phyloP scores from a whole-genome alignment of 164 flowering plant genomes.

The Piper betle region DNA sequence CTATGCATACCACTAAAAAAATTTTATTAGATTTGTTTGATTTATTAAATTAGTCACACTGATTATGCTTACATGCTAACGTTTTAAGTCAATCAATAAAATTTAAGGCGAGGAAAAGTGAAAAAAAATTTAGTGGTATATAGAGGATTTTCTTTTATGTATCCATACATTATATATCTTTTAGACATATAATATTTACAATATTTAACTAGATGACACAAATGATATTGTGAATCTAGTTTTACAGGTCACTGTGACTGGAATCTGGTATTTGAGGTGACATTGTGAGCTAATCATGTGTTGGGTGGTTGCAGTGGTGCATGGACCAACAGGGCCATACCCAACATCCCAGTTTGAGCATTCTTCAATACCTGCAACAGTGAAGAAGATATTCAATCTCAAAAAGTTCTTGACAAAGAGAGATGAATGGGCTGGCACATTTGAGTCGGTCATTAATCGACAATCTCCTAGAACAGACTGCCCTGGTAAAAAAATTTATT shows the following conservation, averaged over 20 bases:
- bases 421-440: constrained; percentile 89
- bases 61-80: no score
- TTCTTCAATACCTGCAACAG: constrained; percentile 82
- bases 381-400: constrained; percentile 66
- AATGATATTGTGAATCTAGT: neutral
- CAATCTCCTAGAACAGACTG: constrained; percentile 64
- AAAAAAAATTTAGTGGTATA: no score
- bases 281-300: neutral
- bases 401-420: constrained; percentile 64
- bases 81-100: no score
- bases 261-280: neutral
- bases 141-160: no score
- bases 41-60: neutral
- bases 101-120: no score
- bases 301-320: constrained; percentile 43
- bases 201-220: neutral
- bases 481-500: constrained; percentile 39
- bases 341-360: constrained; percentile 71
- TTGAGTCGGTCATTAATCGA: constrained; percentile 43
- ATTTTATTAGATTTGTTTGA: constrained; percentile 12
- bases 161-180: no score
- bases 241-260: neutral
- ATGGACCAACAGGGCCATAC: constrained; percentile 62
- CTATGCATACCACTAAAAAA: neutral
- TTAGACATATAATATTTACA: no score